phyloP scores from a whole-genome alignment of 2,329 filamentous ascomycete genomes.

The Monilinia vaccinii-corymbosi region DNA sequence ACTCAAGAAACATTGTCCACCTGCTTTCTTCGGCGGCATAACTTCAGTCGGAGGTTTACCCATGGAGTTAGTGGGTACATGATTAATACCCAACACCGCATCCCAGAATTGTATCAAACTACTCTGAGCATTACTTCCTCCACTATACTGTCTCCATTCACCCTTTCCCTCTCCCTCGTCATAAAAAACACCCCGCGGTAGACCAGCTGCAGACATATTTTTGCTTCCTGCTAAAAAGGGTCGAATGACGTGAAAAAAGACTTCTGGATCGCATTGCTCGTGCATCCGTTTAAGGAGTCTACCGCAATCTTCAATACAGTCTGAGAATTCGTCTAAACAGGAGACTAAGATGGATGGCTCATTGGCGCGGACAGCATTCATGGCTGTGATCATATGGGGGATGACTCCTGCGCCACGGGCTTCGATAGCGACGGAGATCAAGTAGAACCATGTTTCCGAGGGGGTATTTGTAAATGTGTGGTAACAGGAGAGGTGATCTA shows the following conservation, averaged over 20 bases:
- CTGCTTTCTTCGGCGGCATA: slow-evolving; percentile 14
- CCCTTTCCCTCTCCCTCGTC: slow-evolving; percentile 61
- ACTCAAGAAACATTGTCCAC: slow-evolving; percentile 17
- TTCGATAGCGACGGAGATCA: slow-evolving; percentile 86
- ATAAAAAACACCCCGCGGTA: slow-evolving; percentile 78
- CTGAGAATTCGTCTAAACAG: slow-evolving; percentile 55
- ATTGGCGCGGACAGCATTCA: slow-evolving; percentile 54
- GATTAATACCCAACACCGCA: slow-evolving; percentile 73
- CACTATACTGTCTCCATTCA: slow-evolving; percentile 68
- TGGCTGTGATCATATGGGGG: slow-evolving; percentile 67
- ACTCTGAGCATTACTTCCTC: slow-evolving; percentile 88
- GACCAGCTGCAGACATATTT: slow-evolving; percentile 78
- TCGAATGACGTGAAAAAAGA: slow-evolving; percentile 83
- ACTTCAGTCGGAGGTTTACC: slow-evolving; percentile 24
- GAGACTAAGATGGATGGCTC: slow-evolving; percentile 52
- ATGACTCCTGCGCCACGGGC: slow-evolving; percentile 67
- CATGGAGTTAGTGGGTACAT: slow-evolving; percentile 36
- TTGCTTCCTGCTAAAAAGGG: slow-evolving; percentile 86
- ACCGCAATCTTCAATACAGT: slow-evolving; percentile 60
- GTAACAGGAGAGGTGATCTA: slow-evolving; percentile 62
- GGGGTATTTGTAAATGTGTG: slow-evolving; percentile 81
- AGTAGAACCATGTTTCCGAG: slow-evolving; percentile 92
- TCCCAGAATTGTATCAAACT: slow-evolving; percentile 93
- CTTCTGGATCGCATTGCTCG: slow-evolving; percentile 74
- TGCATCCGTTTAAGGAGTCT: slow-evolving; percentile 72